phyloP scores from a whole-genome alignment of 108 stramenopile genomes.

The Mediolabrus comicus region DNA sequence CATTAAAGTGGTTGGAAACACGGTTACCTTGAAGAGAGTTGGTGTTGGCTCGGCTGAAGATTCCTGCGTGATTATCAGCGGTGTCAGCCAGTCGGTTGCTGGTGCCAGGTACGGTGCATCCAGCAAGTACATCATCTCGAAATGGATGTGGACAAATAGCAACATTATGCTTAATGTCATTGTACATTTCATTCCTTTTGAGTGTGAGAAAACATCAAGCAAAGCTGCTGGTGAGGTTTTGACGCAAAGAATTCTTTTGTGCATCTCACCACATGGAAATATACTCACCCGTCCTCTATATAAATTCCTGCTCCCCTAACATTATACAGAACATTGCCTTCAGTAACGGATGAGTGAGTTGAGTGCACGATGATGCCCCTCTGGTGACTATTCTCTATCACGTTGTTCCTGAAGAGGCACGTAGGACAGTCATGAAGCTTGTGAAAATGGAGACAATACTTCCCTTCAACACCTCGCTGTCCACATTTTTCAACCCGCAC shows the following conservation, averaged over 20 bases:
- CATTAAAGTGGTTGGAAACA: slow-evolving; percentile 57
- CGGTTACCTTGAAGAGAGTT: slow-evolving; percentile 58
- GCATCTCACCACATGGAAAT: not conserved
- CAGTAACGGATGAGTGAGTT: slow-evolving; percentile 49
- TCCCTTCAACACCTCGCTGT: slow-evolving; percentile 56
- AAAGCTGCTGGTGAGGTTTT: not conserved
- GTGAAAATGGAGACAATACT: slow-evolving; percentile 64
- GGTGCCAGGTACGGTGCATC: slow-evolving; percentile 66
- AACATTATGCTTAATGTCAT: slow-evolving; percentile 55
- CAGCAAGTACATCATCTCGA: slow-evolving; percentile 31
- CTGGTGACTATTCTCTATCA: slow-evolving; percentile 56
- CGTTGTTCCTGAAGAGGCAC: slow-evolving; percentile 55
- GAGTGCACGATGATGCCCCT: slow-evolving; percentile 64
- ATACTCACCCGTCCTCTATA: slow-evolving; percentile 46
- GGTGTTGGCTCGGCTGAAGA: slow-evolving; percentile 39
- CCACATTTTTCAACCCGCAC: slow-evolving; percentile 58
- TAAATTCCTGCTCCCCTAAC: slow-evolving; percentile 65
- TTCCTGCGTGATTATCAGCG: slow-evolving; percentile 52
- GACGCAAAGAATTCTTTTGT: not conserved
- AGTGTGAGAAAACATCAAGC: not conserved
- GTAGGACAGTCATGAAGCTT: slow-evolving; percentile 47
- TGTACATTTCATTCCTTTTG: slow-evolving; percentile 68
- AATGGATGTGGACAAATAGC: slow-evolving; percentile 60
- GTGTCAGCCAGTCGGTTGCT: slow-evolving; percentile 48
- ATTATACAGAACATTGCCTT: slow-evolving; percentile 57